Base-by-base conservation (phyloP, 192 early-diverging fungal species). In the Coemansia asiatica region DNA sequence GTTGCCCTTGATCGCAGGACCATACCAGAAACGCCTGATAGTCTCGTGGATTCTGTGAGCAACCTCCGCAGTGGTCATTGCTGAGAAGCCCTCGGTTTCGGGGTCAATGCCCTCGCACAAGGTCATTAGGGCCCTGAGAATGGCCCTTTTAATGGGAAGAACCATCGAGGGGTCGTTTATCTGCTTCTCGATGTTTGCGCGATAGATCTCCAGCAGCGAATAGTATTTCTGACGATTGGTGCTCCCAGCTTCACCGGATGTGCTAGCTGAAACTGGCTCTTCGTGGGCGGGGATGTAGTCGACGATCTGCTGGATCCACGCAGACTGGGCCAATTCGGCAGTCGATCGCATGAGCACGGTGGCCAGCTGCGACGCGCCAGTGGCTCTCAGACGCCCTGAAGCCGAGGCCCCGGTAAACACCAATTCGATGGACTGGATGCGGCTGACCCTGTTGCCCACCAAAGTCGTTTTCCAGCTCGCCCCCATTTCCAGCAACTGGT, bases 61-160 rank as follows among this genome's bases (percentile, higher is more conserved):
- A 9, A 79, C 76, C 38, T 79, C 76, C 16, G 76, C 68, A 7
- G 76, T 79, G 21, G 76, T 79, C 76, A 79, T 79, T 2, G 76
- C 76, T 6, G 76, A 79, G 15, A 79, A 79, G 13, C 76, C 76
- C 13, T 63, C 64, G 18, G 54, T 22, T 3, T 35, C 67, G 13
- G 76, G 76, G 18, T 79, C 76, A 0, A 21, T 18, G n/a, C 71
- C 68, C 44, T 79, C 76, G 50, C 76, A 71, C 44, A 79, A 21
- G 26, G 71, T 69, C 68, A 79, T 56, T 26, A 79, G 56, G 18
- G 61, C 70, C 1, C 76, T 67, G 28, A 79, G 65, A 26, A 74
- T 51, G 9, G 76, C 71, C 3, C 76, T 67, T 53, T 79, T 79
- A 22, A 70, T 62, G 0, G 67, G 71, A 44, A 74, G 65, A 38